Evolutionary conservation across 148 eudicot species (phyloP).

Genomic region (Talinum fruticosum): DNA sequence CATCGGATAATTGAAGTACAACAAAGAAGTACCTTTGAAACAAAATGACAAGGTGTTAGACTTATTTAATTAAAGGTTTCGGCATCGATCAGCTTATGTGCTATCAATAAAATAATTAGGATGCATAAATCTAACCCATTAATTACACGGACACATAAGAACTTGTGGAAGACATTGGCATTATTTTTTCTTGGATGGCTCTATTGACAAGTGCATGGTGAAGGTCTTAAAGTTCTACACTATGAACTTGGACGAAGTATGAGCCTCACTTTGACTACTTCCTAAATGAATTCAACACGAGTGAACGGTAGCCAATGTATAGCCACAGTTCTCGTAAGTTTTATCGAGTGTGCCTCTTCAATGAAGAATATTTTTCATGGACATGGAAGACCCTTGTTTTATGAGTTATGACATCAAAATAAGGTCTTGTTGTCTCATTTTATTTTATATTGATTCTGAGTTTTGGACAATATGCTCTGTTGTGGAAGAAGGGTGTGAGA

Average conservation of each 20-base stretch:
- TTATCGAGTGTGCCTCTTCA: background rate
- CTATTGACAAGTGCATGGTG: conserved; percentile 67
- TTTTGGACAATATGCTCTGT: background rate
- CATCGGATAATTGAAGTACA: background rate
- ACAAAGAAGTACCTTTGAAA: conserved; percentile 61
- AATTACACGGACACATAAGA: no score
- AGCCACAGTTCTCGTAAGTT: conserved; percentile 90
- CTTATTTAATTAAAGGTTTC: no score
- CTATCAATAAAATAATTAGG: no score
- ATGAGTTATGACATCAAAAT: background rate
- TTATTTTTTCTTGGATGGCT: background rate
- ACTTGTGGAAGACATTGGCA: background rate
- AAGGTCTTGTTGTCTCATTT: background rate
- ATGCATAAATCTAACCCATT: no score
- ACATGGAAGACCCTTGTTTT: background rate
- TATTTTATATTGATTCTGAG: conserved; percentile 11
- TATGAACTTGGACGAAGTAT: conserved; percentile 89
- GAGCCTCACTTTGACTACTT: conserved; percentile 93
- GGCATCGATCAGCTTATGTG: no score
- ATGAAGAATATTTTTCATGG: background rate
- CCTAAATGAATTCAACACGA: conserved; percentile 64
- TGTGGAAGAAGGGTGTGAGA: conserved; percentile 97
- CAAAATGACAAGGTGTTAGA: no score
- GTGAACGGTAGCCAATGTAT: conserved; percentile 85
- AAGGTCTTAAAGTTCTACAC: conserved; percentile 92